phyloP scores from a whole-genome alignment of 129 eudicot species.

The Scalesia atractyloides region DNA sequence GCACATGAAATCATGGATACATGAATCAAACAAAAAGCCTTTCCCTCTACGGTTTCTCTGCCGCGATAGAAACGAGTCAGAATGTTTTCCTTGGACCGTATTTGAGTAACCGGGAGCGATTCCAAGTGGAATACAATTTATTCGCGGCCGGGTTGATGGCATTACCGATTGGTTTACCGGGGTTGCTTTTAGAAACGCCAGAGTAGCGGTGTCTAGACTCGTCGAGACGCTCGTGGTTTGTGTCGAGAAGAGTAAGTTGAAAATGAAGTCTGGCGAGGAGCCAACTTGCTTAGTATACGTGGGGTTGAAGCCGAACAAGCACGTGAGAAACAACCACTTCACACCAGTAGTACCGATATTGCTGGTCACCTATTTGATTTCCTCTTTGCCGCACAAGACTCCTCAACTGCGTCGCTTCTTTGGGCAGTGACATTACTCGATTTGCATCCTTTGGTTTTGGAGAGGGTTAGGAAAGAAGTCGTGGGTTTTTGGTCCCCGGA shows the following conservation, averaged over 20 bases:
- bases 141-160: constrained; percentile 76
- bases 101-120: constrained; percentile 23
- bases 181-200: no score
- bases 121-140: constrained; percentile 62
- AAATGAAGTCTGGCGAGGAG: constrained; percentile 41
- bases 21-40: constrained; percentile 14
- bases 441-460: constrained; percentile 55
- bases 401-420: no score
- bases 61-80: no score
- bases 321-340: constrained; percentile 36
- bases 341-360: constrained; percentile 37
- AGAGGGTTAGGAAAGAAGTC: constrained; percentile 56
- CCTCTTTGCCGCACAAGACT: constrained; percentile 82
- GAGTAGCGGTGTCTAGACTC: no score
- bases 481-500: constrained; percentile 57
- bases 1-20: constrained; percentile 56
- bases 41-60: no score
- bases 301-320: constrained; percentile 37
- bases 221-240: no score
- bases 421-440: constrained; percentile 74
- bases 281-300: constrained; percentile 63
- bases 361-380: constrained; percentile 81
- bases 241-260: no score
- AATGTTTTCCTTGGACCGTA: no score
- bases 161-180: constrained; percentile 76